phyloP scores from a whole-genome alignment of 2,329 filamentous ascomycete genomes.

The Colletotrichum plurivorum region DNA sequence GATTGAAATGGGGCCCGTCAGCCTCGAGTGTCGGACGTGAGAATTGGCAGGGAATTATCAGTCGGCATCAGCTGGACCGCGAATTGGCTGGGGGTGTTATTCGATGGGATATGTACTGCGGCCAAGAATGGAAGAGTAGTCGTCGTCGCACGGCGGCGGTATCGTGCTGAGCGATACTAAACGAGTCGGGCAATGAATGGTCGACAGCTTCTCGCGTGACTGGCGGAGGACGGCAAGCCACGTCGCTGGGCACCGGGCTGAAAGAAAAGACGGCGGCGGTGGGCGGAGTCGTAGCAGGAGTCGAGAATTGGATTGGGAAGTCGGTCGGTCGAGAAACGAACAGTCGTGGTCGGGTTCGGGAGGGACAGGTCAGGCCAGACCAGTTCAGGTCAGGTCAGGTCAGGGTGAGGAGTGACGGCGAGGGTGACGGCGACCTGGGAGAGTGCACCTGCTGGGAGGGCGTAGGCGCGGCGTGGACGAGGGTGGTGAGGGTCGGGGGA shows the following conservation, averaged over 20 bases:
- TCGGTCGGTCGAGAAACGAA: slow-evolving; percentile 27
- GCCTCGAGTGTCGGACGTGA: slow-evolving; percentile 40
- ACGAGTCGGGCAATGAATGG: slow-evolving; percentile 33
- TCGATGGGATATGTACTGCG: slow-evolving; percentile 33
- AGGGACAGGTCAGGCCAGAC: slow-evolving; percentile 6
- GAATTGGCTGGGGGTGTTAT: slow-evolving; percentile 30
- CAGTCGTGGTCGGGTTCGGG: slow-evolving; percentile 30
- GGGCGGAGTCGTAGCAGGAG: slow-evolving; percentile 6
- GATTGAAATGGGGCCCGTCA: slow-evolving; percentile 39
- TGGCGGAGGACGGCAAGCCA: slow-evolving; percentile 33
- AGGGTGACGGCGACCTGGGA: slow-evolving; percentile 19
- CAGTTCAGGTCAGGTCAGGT: slow-evolving; percentile 19
- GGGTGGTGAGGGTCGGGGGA: slow-evolving; percentile 32
- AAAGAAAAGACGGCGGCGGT: slow-evolving; percentile 32
- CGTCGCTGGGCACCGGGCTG: slow-evolving; percentile 38
- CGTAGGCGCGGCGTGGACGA: slow-evolving; percentile 6
- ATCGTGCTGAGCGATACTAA: slow-evolving; percentile 35
- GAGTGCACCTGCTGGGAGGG: slow-evolving; percentile 12
- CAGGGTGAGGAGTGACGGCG: slow-evolving; percentile 16
- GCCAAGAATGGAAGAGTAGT: slow-evolving; percentile 33
- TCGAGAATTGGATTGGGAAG: slow-evolving; percentile 24
- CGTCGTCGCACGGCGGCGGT: slow-evolving; percentile 38
- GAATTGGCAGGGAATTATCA: slow-evolving; percentile 37
- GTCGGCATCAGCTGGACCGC: slow-evolving; percentile 42
- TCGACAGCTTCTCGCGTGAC: slow-evolving; percentile 37